A percentile compares a stretch with the other conserved stretches of the same genome.
These are phyloP conservation scores for Shiraia sp. DNA, from an alignment of 2,329 filamentous ascomycete genomes.

Conservation along the genomic window DNA sequence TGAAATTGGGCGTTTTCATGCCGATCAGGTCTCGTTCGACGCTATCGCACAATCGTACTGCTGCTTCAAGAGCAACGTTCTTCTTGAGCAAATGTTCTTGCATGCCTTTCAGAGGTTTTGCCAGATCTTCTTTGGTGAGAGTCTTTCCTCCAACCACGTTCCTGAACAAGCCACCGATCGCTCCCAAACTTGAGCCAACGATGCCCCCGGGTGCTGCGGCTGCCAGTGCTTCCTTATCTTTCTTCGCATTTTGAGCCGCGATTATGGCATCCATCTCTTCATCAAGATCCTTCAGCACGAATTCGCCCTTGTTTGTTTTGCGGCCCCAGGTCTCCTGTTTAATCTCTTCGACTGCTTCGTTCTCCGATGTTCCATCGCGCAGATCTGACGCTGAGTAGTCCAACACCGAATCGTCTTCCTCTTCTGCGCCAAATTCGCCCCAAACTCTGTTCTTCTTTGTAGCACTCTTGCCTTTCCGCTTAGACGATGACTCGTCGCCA, in stretches of 20 bases:
- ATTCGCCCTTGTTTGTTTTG: constrained; percentile 84
- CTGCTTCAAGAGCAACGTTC: constrained; percentile 94
- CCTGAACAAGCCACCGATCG: constrained; percentile 85
- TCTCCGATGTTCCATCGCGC: constrained; percentile 53
- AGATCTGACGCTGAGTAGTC: constrained; percentile 80
- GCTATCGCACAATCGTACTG: constrained; percentile 84
- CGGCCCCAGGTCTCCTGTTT: constrained; percentile 83
- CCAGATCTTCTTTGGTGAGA: constrained; percentile 83
- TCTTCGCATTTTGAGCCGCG: constrained; percentile 70
- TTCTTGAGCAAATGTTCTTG: constrained; percentile 92
- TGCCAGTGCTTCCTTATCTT: constrained; percentile 25
- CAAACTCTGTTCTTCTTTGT: constrained; percentile 88
- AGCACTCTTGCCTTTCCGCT: constrained; percentile 62
- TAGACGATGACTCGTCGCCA: constrained; percentile 73
- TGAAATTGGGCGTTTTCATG: constrained; percentile 89
- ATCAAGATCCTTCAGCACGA: constrained; percentile 88
- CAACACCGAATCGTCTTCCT: constrained; percentile 75
- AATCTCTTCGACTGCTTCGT: constrained; percentile 71
- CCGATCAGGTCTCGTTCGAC: constrained; percentile 89
- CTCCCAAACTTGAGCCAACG: constrained; percentile 77
- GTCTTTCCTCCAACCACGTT: constrained; percentile 96
- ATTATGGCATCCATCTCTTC: constrained; percentile 93
- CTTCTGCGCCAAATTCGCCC: constrained; percentile 89
- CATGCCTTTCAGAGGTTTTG: constrained; percentile 93
- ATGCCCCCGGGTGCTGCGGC: constrained; percentile 58